Conservation (phyloP, 768 basidiomycete genomes). For the Agaricus blazei region DNA sequence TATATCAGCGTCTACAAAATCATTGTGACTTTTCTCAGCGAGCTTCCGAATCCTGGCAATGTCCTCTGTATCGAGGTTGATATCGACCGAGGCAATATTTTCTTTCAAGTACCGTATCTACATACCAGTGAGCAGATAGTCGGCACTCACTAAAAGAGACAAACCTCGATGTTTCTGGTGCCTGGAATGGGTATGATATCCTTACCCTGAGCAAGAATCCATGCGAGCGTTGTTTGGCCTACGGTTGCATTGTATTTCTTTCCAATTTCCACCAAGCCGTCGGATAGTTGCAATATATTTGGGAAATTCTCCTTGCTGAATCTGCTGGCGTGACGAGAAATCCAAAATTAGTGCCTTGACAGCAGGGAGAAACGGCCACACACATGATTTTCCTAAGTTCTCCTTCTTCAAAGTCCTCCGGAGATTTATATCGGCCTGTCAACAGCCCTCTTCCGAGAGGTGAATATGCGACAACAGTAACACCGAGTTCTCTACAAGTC, state of each 20-base stretch:
- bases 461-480: conserved; percentile 45
- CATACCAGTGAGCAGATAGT: no score
- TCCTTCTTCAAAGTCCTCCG: conserved; percentile 30
- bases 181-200: conserved; percentile 47
- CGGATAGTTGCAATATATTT: conserved; percentile 35
- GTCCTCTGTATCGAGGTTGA: conserved; percentile 31
- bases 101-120: conserved; percentile 33
- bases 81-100: conserved; percentile 30
- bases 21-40: conserved; percentile 24
- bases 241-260: conserved; percentile 34
- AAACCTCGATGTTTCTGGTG: conserved; percentile 34
- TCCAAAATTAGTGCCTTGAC: not conserved
- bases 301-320: conserved; percentile 38
- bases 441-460: conserved; percentile 51
- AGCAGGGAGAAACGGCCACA: conserved; percentile 8
- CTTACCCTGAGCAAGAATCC: conserved; percentile 42
- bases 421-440: conserved; percentile 37
- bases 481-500: conserved; percentile 43
- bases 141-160: not conserved
- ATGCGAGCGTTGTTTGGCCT: conserved; percentile 46
- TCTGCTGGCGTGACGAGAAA: not conserved
- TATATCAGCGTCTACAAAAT: conserved; percentile 19
- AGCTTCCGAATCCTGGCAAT: conserved; percentile 30
- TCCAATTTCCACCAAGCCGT: conserved; percentile 32
- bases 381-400: conserved; percentile 34